These are phyloP conservation scores for Melaleuca alternifolia DNA, from an alignment of 345 rosid genomes.

Conservation along the genomic window DNA sequence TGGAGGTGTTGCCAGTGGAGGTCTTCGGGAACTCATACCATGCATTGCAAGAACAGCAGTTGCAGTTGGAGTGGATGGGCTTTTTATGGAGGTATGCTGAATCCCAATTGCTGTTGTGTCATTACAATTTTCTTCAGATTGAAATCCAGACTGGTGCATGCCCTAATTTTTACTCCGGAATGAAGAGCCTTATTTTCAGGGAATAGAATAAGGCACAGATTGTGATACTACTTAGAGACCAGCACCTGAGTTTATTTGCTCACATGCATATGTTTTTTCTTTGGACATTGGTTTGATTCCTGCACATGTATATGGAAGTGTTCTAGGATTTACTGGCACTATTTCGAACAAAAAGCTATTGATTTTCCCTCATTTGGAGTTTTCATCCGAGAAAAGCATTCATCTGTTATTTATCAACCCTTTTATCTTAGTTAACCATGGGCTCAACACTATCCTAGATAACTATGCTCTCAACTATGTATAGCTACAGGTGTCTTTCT, in stretches of 20 bases:
- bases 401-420: not conserved
- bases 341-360: not conserved
- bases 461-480: not conserved
- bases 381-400: not conserved
- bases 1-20: constrained; percentile 99
- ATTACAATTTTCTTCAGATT: not conserved
- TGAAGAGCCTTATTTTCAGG: not conserved
- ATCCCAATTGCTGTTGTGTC: not conserved
- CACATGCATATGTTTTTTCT: not conserved
- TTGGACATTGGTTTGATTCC: not conserved
- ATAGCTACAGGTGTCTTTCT: not conserved
- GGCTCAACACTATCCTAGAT: not conserved
- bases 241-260: not conserved
- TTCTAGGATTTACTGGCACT: not conserved
- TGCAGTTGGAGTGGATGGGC: constrained; percentile 94
- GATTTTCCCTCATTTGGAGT: not conserved
- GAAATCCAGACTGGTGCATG: not conserved
- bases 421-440: not conserved
- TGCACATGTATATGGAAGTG: not conserved
- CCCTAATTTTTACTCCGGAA: not conserved
- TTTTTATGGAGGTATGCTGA: constrained; percentile 91
- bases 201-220: not conserved
- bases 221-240: not conserved
- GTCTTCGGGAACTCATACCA: constrained; percentile 93
- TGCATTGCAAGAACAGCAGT: constrained; percentile 96